Evolutionary conservation across 1,284 basidiomycete genomes (phyloP).

Genomic region (Kwoniella shivajii): DNA sequence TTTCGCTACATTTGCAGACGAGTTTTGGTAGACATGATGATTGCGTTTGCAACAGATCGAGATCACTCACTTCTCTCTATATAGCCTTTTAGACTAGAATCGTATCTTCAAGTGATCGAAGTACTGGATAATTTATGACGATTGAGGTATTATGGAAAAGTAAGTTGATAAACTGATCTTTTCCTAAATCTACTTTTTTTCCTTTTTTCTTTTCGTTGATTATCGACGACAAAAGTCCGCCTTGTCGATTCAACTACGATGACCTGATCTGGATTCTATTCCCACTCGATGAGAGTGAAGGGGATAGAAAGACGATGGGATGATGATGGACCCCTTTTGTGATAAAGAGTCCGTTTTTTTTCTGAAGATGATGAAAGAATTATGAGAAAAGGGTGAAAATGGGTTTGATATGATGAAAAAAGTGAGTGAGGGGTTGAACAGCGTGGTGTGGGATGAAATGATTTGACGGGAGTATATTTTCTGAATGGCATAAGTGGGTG

Average conservation of each 20-base stretch:
- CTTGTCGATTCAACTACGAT: neutral
- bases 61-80: no score
- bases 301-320: neutral
- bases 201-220: neutral
- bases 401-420: neutral
- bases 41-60: neutral
- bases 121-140: neutral
- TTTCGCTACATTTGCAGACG: neutral
- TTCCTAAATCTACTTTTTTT: neutral
- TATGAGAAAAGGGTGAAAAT: neutral
- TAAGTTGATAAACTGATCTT: neutral
- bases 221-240: neutral
- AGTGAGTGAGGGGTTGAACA: neutral
- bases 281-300: neutral
- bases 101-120: neutral
- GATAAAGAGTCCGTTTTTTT: constrained; percentile 1
- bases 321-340: constrained; percentile 2
- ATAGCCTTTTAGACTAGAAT: neutral
- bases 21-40: neutral
- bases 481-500: neutral
- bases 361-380: neutral
- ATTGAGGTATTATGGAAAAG: neutral
- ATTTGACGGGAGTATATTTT: neutral
- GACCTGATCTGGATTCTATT: neutral
- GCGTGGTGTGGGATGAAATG: neutral